phyloP scores from a whole-genome alignment of 73 alveolate genomes.

The Stentor roeselii region DNA sequence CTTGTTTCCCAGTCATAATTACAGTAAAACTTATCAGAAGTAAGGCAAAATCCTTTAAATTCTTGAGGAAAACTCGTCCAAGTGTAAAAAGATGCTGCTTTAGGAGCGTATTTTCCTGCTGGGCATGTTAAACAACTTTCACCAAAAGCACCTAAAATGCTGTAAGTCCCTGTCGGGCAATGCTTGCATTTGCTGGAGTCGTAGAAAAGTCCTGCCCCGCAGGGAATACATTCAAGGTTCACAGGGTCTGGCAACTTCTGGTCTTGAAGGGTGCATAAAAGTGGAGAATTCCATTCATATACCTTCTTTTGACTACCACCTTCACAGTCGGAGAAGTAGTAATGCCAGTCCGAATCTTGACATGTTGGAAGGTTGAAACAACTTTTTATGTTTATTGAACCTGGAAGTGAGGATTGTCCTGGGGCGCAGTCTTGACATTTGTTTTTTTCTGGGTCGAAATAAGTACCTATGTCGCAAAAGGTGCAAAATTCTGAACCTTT shows the following conservation, averaged over 20 bases:
- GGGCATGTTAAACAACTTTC: not conserved
- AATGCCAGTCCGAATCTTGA: not conserved
- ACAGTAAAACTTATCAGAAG: not conserved
- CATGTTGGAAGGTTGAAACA: not conserved
- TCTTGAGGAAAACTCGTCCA: conserved; percentile 16
- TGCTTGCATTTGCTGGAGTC: not conserved
- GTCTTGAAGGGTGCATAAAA: not conserved
- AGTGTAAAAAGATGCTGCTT: not conserved
- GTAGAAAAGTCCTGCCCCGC: not conserved
- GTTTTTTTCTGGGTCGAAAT: not conserved
- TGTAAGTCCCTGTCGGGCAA: conserved; percentile 18
- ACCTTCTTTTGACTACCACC: not conserved
- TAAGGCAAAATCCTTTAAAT: not conserved
- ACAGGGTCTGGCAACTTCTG: not conserved
- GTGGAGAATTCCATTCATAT: conserved; percentile 11
- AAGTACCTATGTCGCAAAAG: not conserved
- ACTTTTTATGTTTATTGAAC: not conserved
- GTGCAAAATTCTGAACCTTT: not conserved
- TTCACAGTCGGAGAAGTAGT: not conserved
- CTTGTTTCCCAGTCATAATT: conserved; percentile 25
- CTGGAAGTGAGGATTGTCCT: conserved; percentile 11
- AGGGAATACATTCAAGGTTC: not conserved
- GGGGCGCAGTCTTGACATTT: not conserved
- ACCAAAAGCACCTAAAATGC: not conserved
- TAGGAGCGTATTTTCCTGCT: conserved; percentile 9